These are phyloP conservation scores for Trichoderma orchidacearum DNA, from an alignment of 495 filamentous ascomycete genomes.

Conservation along the genomic window DNA sequence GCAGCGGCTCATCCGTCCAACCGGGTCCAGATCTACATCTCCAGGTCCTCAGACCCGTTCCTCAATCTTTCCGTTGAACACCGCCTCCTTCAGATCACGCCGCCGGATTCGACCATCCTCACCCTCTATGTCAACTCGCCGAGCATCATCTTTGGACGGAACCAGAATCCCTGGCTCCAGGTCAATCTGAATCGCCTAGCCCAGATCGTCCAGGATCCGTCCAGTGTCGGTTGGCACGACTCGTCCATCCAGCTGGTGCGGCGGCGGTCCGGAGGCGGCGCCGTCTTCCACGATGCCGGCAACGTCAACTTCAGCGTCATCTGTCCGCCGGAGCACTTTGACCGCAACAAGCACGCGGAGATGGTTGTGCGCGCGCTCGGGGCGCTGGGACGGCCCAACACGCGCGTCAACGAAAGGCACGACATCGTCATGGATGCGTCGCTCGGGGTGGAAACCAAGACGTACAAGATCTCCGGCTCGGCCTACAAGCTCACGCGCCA, in stretches of 20 bases:
- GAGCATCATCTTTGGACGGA: slow-evolving; percentile 80
- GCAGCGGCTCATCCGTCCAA: slow-evolving; percentile 9
- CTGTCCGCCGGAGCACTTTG: slow-evolving; percentile 58
- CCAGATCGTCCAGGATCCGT: not conserved
- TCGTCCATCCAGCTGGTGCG: slow-evolving; percentile 50
- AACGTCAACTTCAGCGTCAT: slow-evolving; percentile 93
- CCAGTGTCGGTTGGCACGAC: not conserved
- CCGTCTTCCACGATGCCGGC: slow-evolving; percentile 83
- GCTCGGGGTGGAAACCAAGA: slow-evolving; percentile 8
- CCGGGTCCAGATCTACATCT: slow-evolving; percentile 56
- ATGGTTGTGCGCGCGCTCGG: slow-evolving; percentile 77
- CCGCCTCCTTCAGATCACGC: slow-evolving; percentile 62
- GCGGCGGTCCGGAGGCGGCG: slow-evolving; percentile 74
- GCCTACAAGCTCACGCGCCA: slow-evolving; percentile 79
- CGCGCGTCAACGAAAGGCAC: slow-evolving; percentile 74
- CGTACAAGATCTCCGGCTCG: slow-evolving; percentile 78
- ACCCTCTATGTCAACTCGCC: slow-evolving; percentile 83
- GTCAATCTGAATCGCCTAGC: slow-evolving; percentile 53
- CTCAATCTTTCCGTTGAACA: slow-evolving; percentile 95
- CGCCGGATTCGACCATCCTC: slow-evolving; percentile 56
- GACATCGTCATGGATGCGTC: slow-evolving; percentile 68
- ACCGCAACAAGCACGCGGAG: slow-evolving; percentile 74
- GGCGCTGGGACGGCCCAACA: slow-evolving; percentile 28
- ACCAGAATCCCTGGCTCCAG: slow-evolving; percentile 96
- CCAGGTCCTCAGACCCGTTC: slow-evolving; percentile 59